Conservation (phyloP, 257 asterid genomes). For the Solanum infundibuliforme region DNA sequence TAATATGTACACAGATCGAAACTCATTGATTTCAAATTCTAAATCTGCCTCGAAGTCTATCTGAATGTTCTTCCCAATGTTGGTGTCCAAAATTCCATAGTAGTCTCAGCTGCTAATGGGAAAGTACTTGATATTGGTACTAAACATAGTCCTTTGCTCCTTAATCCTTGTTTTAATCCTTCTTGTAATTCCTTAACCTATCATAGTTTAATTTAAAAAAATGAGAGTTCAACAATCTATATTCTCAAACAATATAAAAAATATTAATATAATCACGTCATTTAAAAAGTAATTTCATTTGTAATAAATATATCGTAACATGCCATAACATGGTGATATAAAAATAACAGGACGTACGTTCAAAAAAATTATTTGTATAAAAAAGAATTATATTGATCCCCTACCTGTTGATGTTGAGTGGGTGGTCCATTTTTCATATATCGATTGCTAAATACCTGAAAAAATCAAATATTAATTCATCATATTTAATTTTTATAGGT, state of each 20-base stretch:
- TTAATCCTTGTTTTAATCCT: conserved; percentile 36
- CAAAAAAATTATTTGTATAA: too few species aligned
- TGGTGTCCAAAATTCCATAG: conserved; percentile 67
- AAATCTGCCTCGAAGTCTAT: background rate
- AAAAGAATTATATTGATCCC: background rate
- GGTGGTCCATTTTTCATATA: background rate
- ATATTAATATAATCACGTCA: background rate
- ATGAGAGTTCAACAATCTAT: background rate
- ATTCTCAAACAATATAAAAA: background rate
- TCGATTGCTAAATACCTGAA: background rate
- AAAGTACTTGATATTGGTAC: conserved; percentile 75
- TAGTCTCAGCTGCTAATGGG: conserved; percentile 50
- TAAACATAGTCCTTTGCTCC: conserved; percentile 64
- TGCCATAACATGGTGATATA: background rate
- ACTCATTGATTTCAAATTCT: background rate
- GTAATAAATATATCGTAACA: too few species aligned
- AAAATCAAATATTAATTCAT: too few species aligned
- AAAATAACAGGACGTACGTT: too few species aligned
- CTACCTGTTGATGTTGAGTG: background rate
- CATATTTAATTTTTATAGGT: background rate
- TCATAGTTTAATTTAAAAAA: background rate
- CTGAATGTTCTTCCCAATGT: conserved; percentile 39
- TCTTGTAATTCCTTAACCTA: conserved; percentile 18
- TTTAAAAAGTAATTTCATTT: background rate
- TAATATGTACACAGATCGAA: background rate